These are phyloP conservation scores for Cyclanthera cordifolia DNA, from an alignment of 306 rosid species.

Conservation along the genomic window DNA sequence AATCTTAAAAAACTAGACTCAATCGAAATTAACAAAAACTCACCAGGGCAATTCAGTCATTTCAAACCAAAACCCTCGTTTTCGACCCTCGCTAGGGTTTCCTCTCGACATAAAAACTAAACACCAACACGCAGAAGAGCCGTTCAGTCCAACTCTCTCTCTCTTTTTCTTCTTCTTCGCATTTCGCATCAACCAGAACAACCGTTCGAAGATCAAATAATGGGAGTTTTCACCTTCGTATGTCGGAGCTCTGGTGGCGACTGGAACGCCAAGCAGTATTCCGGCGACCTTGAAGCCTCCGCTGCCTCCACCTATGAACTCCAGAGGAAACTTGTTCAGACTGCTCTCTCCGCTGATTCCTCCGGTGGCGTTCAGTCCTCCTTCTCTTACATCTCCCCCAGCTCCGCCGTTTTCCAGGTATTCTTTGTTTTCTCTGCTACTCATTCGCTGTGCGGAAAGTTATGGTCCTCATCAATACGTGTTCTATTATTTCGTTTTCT, in stretches of 20 bases:
- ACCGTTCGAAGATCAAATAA: slow-evolving; percentile 6
- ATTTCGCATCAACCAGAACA: slow-evolving; percentile 2
- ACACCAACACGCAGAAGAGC: neutral
- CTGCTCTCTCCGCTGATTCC: slow-evolving; percentile 52
- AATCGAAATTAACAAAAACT: neutral
- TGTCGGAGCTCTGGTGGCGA: slow-evolving; percentile 45
- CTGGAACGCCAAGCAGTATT: slow-evolving; percentile 59
- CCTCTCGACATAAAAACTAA: neutral
- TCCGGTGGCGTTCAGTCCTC: slow-evolving; percentile 72
- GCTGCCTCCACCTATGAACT: slow-evolving; percentile 44
- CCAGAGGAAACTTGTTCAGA: slow-evolving; percentile 62
- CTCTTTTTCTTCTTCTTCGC: neutral
- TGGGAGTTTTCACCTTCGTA: slow-evolving; percentile 85
- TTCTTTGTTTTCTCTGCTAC: neutral
- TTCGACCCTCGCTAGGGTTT: slow-evolving; percentile 4
- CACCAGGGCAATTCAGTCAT: neutral
- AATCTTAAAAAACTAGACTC: too few relatives aligned
- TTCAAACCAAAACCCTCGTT: neutral
- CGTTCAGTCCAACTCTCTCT: neutral
- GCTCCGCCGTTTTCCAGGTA: slow-evolving; percentile 78
- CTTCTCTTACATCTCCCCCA: slow-evolving; percentile 48
- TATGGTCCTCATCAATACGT: neutral
- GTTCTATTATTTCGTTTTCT: neutral
- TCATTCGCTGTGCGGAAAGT: neutral
- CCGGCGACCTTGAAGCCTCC: slow-evolving; percentile 72